These are phyloP conservation scores for Cercospora janseana DNA, from an alignment of 2,329 filamentous ascomycete species.

Conservation along the genomic window DNA sequence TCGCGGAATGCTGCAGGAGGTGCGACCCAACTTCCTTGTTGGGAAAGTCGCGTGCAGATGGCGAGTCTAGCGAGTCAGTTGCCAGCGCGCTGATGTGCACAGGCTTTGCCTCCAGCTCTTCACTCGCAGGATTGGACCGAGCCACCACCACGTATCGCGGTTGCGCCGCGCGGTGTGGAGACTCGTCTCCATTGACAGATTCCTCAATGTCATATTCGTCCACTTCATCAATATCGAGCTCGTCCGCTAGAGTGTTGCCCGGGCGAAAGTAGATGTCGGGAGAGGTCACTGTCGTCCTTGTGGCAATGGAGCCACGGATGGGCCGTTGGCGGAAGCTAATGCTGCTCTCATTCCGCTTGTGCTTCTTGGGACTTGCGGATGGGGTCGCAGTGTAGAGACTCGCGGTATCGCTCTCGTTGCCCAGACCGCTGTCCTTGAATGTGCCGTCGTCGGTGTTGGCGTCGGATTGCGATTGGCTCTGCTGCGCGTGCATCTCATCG, in stretches of 20 bases:
- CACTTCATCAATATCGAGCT: slow-evolving; percentile 82
- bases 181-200: slow-evolving; percentile 66
- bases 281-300: slow-evolving; percentile 32
- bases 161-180: slow-evolving; percentile 46
- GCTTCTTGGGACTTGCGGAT: slow-evolving; percentile 39
- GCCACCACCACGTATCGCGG: slow-evolving; percentile 42
- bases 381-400: slow-evolving; percentile 59
- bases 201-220: slow-evolving; percentile 58
- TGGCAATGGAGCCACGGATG: slow-evolving; percentile 26
- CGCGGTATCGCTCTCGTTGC: slow-evolving; percentile 62
- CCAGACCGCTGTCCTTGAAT: slow-evolving; percentile 57
- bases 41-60: slow-evolving; percentile 16
- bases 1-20: slow-evolving; percentile 13
- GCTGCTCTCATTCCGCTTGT: slow-evolving; percentile 39
- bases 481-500: slow-evolving; percentile 75
- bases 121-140: slow-evolving; percentile 39
- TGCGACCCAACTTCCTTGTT: slow-evolving; percentile 16
- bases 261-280: slow-evolving; percentile 58
- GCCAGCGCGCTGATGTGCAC: slow-evolving; percentile 46
- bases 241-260: slow-evolving; percentile 81
- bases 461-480: slow-evolving; percentile 44
- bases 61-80: slow-evolving; percentile 19
- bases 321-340: slow-evolving; percentile 30
- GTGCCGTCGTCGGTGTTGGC: slow-evolving; percentile 57
- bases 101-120: slow-evolving; percentile 45